These are phyloP conservation scores for Prototheca cutis DNA, from an alignment of 163 green algal species.

Conservation along the genomic window DNA sequence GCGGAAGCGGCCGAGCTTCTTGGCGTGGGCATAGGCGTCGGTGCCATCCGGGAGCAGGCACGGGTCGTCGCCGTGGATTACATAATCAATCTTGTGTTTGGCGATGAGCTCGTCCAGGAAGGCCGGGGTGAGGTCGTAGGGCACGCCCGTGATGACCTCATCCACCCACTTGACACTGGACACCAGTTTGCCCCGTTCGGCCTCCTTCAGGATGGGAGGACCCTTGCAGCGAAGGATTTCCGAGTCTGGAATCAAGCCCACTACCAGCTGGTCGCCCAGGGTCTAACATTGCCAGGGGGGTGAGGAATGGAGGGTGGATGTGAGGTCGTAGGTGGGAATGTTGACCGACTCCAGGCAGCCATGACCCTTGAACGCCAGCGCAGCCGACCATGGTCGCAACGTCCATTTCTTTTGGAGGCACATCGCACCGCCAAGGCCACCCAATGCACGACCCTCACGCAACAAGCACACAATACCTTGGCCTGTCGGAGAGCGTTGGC, in stretches of 20 bases:
- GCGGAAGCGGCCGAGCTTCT: slow-evolving; percentile 79
- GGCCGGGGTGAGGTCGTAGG: slow-evolving; percentile 85
- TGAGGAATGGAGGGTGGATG: too few species aligned
- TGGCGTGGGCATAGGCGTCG: slow-evolving; percentile 92
- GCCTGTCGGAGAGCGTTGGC: slow-evolving; percentile 92
- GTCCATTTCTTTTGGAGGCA: too few species aligned
- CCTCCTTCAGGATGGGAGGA: slow-evolving; percentile 85
- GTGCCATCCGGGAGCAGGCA: slow-evolving; percentile 95
- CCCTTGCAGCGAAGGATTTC: slow-evolving; percentile 84
- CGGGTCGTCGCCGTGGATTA: slow-evolving; percentile 97
- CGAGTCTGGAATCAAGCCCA: slow-evolving; percentile 87
- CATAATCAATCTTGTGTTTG: slow-evolving; percentile 95
- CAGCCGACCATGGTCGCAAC: too few species aligned
- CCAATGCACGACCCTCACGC: too few species aligned
- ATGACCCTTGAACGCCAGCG: too few species aligned
- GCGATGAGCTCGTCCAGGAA: slow-evolving; percentile 91
- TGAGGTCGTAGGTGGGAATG: too few species aligned
- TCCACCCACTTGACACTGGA: slow-evolving; percentile 95
- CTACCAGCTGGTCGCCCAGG: slow-evolving; percentile 85
- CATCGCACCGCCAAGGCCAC: too few species aligned
- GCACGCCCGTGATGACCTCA: slow-evolving; percentile 78
- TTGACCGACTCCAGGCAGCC: too few species aligned
- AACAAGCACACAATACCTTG: too few species aligned
- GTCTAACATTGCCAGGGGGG: too few species aligned
- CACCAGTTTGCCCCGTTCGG: slow-evolving; percentile 80